Conservation (phyloP, 2,329 filamentous ascomycete species). For the Exophiala xenobiotica region DNA sequence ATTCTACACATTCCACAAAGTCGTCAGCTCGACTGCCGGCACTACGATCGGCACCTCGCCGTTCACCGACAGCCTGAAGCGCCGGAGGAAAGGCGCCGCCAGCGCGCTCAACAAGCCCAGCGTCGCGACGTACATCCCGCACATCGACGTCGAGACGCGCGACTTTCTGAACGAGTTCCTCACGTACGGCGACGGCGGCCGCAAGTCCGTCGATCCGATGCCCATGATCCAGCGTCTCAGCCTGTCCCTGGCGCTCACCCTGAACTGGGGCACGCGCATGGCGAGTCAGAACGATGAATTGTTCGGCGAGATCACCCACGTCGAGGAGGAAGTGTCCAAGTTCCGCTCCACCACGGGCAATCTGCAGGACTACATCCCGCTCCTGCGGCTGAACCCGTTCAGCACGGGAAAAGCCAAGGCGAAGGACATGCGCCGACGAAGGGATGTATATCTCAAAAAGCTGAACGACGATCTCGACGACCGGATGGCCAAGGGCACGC, state of each 20-base stretch:
- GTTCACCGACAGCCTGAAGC: constrained; percentile 64
- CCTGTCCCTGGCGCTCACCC: constrained; percentile 61
- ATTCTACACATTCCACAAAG: constrained; percentile 62
- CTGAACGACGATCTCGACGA: constrained; percentile 61
- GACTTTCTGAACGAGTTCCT: constrained; percentile 63
- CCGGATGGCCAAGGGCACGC: constrained; percentile 59
- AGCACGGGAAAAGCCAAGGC: constrained; percentile 59
- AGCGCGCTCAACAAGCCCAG: constrained; percentile 65
- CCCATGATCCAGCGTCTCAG: constrained; percentile 66
- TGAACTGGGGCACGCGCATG: constrained; percentile 67
- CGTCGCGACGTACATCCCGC: constrained; percentile 61
- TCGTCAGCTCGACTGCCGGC: constrained; percentile 53
- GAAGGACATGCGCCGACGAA: constrained; percentile 58
- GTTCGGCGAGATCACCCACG: constrained; percentile 63
- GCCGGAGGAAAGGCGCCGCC: constrained; percentile 63
- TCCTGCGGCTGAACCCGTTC: constrained; percentile 61
- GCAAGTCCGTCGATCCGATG: constrained; percentile 60
- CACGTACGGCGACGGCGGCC: constrained; percentile 57
- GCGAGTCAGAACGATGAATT: constrained; percentile 58
- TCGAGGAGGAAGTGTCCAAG: constrained; percentile 60
- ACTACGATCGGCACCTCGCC: constrained; percentile 69
- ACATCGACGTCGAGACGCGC: constrained; percentile 62
- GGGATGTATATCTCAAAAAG: constrained; percentile 59
- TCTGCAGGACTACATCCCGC: constrained; percentile 61
- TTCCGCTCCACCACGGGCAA: constrained; percentile 62